Conservation (phyloP, 768 basidiomycete species). For the Pholiota microspora region DNA sequence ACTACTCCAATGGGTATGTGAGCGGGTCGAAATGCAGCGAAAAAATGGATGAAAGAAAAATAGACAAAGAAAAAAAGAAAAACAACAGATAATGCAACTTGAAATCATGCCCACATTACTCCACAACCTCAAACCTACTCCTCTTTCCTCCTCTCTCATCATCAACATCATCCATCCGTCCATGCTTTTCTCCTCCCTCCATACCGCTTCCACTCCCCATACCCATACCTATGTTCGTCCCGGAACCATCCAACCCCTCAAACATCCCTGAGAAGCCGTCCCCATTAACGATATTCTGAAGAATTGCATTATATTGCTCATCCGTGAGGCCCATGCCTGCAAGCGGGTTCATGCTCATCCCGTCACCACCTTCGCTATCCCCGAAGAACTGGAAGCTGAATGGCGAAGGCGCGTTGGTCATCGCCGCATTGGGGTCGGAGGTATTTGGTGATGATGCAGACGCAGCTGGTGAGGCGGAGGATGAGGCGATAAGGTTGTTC, state of each 20-base stretch:
- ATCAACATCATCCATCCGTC: constrained; percentile 18
- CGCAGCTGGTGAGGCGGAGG: constrained; percentile 9
- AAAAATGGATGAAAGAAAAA: not conserved
- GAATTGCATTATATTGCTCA: constrained; percentile 80
- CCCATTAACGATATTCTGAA: constrained; percentile 69
- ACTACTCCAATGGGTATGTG: too few relatives aligned
- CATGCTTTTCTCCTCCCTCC: constrained; percentile 22
- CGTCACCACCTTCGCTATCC: constrained; percentile 47
- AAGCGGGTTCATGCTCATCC: constrained; percentile 63
- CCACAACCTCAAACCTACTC: constrained; percentile 60
- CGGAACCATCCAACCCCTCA: constrained; percentile 22
- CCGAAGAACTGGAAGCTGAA: constrained; percentile 25
- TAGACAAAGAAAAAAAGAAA: not conserved
- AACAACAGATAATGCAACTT: too few relatives aligned
- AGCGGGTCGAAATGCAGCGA: too few relatives aligned
- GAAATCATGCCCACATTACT: constrained; percentile 29
- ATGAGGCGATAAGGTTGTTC: constrained; percentile 8
- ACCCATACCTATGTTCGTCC: constrained; percentile 6
- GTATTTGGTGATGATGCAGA: not conserved
- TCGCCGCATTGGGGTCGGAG: not conserved
- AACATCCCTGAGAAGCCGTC: constrained; percentile 53
- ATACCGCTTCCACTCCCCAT: constrained; percentile 9
- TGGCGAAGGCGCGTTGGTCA: constrained; percentile 16
- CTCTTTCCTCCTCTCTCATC: constrained; percentile 51
- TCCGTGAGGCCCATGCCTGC: constrained; percentile 87